Percentiles rank a stretch among this genome's conserved stretches.
These are phyloP conservation scores for Gyrodon lividus DNA, from an alignment of 768 basidiomycete genomes.

Conservation along the genomic window DNA sequence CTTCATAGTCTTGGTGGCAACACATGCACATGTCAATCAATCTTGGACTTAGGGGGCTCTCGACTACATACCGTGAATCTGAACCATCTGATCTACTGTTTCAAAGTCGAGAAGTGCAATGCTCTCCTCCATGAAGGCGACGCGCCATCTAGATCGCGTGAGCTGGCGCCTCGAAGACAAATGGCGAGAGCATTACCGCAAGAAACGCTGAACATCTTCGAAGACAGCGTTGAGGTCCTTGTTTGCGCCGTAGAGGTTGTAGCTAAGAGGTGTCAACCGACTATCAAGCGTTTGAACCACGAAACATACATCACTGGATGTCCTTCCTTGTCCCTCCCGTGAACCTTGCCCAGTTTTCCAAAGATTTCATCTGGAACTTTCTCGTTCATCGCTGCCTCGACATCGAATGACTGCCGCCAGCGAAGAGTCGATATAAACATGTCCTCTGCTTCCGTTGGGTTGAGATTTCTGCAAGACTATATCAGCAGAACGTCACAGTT, in stretches of 20 bases:
- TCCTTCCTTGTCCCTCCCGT: constrained; percentile 69
- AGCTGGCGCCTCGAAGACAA: neutral
- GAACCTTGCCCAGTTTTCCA: constrained; percentile 60
- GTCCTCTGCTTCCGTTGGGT: constrained; percentile 50
- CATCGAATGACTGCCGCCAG: constrained; percentile 67
- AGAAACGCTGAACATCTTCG: constrained; percentile 70
- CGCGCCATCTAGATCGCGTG: constrained; percentile 59
- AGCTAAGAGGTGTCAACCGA: constrained; percentile 39
- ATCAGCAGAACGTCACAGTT: neutral
- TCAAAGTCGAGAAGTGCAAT: constrained; percentile 66
- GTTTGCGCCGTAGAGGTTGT: constrained; percentile 77
- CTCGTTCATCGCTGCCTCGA: constrained; percentile 59
- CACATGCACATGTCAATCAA: neutral
- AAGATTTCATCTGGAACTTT: constrained; percentile 63
- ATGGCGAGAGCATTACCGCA: constrained; percentile 47
- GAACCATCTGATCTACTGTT: constrained; percentile 68
- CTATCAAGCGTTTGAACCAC: neutral
- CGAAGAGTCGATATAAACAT: constrained; percentile 69
- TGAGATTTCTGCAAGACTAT: constrained; percentile 45
- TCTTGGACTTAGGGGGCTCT: neutral
- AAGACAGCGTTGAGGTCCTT: constrained; percentile 70
- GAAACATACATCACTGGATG: constrained; percentile 64
- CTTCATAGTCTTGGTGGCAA: constrained; percentile 61
- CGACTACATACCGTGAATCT: constrained; percentile 58
- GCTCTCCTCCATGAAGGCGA: constrained; percentile 72